Evolutionary conservation across 164 flowering plant genomes (phyloP), one percentile per base, ranked within the genome.

Genomic region (Malania oleifera): DNA sequence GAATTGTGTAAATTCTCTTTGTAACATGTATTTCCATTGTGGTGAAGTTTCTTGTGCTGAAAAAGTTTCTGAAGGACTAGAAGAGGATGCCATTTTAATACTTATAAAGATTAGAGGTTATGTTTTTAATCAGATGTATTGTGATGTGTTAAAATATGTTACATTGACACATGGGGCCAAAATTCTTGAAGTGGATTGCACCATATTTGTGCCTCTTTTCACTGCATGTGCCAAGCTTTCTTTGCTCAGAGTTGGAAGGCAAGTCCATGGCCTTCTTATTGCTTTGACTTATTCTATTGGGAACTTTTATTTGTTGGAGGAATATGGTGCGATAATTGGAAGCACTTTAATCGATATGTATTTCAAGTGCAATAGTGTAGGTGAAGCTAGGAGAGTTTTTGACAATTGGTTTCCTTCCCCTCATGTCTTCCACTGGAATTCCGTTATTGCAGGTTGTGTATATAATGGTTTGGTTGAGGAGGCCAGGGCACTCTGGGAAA

Each of bases 261-360:
- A 74, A 57, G 57, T 71, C 31, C 78, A 77, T 67, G 71, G 72
- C 23, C 61, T 73, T 58, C 35, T 73, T 37, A 20, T 63, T 38
- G 43, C 66, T 26, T 50, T 59, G 25, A 9, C 50, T 45, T 29
- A 55, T 26, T 38, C n/a, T 11, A 57, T n/a, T 41, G 47, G 17
- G 4, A 25, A 48, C 31, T 61, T 5, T 48, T 47, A 29, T 45
- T 49, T 38, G 8, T 28, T 41, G 23, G 62, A 64, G 37, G 58
- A 59, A 14, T 51, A 26, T 22, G 22, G 22, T 31, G 54, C 51
- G 22, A 61, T 68, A 35, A 60, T 65, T 39, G 66, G 65, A 56
- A 61, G 73, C 41, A 63, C 76, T 61, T 65, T 76, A 54, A 73
- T 72, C 4, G 55, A 72, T 51, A 72, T 76, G 80, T 76, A 76